A percentile compares a stretch with the other conserved stretches of the same genome.
Evolutionary conservation across 2,329 filamentous ascomycete genomes (phyloP).

Genomic region (Mycocentrospora acerina): DNA sequence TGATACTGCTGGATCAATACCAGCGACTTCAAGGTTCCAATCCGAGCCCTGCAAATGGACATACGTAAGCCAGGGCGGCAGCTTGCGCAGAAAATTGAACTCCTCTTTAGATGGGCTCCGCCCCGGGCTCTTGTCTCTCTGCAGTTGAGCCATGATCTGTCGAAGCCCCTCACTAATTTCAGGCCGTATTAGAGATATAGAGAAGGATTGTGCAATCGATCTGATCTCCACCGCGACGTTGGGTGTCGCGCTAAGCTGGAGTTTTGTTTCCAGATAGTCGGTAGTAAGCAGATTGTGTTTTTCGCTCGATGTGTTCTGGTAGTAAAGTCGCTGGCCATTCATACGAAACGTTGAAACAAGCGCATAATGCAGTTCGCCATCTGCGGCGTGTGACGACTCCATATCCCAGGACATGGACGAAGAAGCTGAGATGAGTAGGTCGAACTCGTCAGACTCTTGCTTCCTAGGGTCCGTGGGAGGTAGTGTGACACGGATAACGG

Average conservation of each 20-base stretch:
- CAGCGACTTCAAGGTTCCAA: constrained; percentile 87
- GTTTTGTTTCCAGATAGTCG: constrained; percentile 83
- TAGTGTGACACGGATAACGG: constrained; percentile 84
- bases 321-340: constrained; percentile 87
- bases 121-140: constrained; percentile 47
- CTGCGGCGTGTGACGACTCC: constrained; percentile 89
- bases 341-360: constrained; percentile 79
- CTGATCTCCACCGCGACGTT: constrained; percentile 80
- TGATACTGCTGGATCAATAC: constrained; percentile 81
- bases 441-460: constrained; percentile 75
- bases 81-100: constrained; percentile 66
- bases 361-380: constrained; percentile 84
- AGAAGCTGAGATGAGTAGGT: constrained; percentile 91
- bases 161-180: constrained; percentile 92
- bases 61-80: constrained; percentile 83
- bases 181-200: constrained; percentile 82
- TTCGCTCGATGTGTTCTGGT: constrained; percentile 80
- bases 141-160: constrained; percentile 84
- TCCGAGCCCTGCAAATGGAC: constrained; percentile 84
- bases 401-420: constrained; percentile 91
- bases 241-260: constrained; percentile 80
- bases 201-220: constrained; percentile 81
- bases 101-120: constrained; percentile 44
- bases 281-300: constrained; percentile 86
- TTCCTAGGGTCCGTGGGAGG: constrained; percentile 67